These are phyloP conservation scores for Elsinoe ampelina DNA, from an alignment of 2,329 filamentous ascomycete species.

Conservation along the genomic window DNA sequence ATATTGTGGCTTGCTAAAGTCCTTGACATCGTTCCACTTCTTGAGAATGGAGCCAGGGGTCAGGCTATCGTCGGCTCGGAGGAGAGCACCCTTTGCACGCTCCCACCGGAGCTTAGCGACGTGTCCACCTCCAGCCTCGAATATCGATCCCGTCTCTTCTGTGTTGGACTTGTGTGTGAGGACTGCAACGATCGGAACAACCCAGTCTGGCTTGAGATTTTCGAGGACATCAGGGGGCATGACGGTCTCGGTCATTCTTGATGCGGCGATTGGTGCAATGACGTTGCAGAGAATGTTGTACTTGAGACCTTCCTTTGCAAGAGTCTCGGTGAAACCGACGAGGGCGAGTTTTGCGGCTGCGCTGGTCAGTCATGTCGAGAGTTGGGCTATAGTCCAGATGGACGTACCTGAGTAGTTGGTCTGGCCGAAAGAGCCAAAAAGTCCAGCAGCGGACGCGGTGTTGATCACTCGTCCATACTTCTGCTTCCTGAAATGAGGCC, in stretches of 20 bases:
- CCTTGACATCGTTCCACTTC: conserved; percentile 79
- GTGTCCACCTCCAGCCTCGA: conserved; percentile 87
- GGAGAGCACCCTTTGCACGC: conserved; percentile 75
- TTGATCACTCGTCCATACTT: conserved; percentile 97
- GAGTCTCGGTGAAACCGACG: conserved; percentile 94
- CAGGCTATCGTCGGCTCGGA: conserved; percentile 80
- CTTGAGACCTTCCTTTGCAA: conserved; percentile 94
- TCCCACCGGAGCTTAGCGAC: conserved; percentile 93
- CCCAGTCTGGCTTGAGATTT: conserved; percentile 83
- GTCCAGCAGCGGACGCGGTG: conserved; percentile 87
- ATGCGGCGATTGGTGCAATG: conserved; percentile 90
- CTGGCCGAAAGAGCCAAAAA: conserved; percentile 94
- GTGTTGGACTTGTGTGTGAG: conserved; percentile 80
- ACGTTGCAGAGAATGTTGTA: conserved; percentile 97
- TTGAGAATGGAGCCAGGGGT: conserved; percentile 80
- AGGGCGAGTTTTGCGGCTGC: conserved; percentile 82
- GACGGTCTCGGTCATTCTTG: conserved; percentile 88
- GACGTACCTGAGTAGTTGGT: conserved; percentile 74
- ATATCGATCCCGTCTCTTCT: conserved; percentile 76
- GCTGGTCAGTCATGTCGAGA: conserved; percentile 20
- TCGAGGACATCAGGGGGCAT: conserved; percentile 90
- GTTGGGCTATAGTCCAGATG: background rate
- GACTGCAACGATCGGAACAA: conserved; percentile 83
- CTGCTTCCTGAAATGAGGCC: conserved; percentile 97
- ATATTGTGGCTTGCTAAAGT: conserved; percentile 78